phyloP scores from a whole-genome alignment of 169 alveolate genomes.

The Eimeria sp. region DNA sequence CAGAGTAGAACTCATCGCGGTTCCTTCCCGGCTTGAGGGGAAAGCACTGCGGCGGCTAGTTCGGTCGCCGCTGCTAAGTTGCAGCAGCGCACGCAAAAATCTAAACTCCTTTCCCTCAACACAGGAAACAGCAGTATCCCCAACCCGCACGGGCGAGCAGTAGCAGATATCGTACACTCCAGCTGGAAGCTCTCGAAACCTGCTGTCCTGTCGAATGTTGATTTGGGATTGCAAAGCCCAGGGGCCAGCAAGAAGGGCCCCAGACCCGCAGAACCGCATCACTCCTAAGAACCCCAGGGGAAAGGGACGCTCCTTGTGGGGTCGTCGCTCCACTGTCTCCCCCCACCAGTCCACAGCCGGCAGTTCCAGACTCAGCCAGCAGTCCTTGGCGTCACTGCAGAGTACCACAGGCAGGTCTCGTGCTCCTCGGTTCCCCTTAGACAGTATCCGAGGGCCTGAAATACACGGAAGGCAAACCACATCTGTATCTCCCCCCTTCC shows the following conservation, averaged over 20 bases:
- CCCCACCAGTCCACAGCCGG: constrained; percentile 59
- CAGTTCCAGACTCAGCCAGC: constrained; percentile 36
- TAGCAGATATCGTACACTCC: constrained; percentile 64
- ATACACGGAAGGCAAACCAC: background rate
- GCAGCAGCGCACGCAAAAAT: constrained; percentile 47
- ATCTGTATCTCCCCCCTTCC: background rate
- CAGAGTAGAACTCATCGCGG: background rate
- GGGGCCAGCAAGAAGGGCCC: constrained; percentile 61
- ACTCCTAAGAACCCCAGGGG: constrained; percentile 22
- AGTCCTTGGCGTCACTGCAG: background rate
- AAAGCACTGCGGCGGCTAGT: background rate
- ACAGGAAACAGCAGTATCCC: constrained; percentile 27
- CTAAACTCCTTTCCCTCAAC: constrained; percentile 35
- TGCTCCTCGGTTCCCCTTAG: constrained; percentile 4
- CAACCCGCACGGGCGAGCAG: constrained; percentile 63
- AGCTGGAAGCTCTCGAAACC: constrained; percentile 13
- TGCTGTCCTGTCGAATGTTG: background rate
- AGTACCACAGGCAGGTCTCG: constrained; percentile 41
- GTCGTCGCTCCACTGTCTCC: constrained; percentile 1
- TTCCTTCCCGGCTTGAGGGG: background rate
- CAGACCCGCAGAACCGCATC: constrained; percentile 49
- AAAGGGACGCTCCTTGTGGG: background rate
- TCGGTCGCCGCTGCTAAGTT: background rate
- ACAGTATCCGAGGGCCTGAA: constrained; percentile 28
- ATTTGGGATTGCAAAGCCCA: constrained; percentile 9